Conservation (phyloP, 2,329 filamentous ascomycete genomes). For the Penicillium sp. region DNA sequence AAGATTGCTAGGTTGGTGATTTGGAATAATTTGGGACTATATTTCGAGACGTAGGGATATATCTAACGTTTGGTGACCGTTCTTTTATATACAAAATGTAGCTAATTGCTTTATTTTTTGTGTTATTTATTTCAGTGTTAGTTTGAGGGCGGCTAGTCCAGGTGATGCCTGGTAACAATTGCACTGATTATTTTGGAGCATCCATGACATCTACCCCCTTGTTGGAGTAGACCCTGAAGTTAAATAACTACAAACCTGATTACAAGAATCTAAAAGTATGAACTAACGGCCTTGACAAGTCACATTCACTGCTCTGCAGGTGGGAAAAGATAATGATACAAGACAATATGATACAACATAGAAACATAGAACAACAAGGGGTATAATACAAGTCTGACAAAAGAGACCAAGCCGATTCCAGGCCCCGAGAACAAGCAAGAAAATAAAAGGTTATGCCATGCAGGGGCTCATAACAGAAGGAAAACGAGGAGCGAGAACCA, state of each 20-base stretch:
- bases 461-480: not conserved
- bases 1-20: not conserved
- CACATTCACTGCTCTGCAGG: not conserved
- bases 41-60: not conserved
- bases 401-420: not conserved
- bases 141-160: no score
- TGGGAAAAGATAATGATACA: not conserved
- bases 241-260: not conserved
- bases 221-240: not conserved
- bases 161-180: not conserved
- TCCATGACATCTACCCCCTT: no score
- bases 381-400: constrained; percentile 1
- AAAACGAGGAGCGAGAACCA: not conserved
- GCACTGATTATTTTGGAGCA: not conserved
- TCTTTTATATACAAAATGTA: not conserved
- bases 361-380: not conserved
- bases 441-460: not conserved
- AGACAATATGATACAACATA: not conserved
- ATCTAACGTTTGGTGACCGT: not conserved
- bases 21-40: not conserved
- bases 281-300: not conserved
- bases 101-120: not conserved
- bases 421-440: not conserved
- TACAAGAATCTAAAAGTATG: not conserved
- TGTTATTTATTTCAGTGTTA: no score